A percentile compares a stretch with the other conserved stretches of the same genome.
Conservation (phyloP, 352 stramenopile genomes). For the Aphanomyces euteiches region DNA sequence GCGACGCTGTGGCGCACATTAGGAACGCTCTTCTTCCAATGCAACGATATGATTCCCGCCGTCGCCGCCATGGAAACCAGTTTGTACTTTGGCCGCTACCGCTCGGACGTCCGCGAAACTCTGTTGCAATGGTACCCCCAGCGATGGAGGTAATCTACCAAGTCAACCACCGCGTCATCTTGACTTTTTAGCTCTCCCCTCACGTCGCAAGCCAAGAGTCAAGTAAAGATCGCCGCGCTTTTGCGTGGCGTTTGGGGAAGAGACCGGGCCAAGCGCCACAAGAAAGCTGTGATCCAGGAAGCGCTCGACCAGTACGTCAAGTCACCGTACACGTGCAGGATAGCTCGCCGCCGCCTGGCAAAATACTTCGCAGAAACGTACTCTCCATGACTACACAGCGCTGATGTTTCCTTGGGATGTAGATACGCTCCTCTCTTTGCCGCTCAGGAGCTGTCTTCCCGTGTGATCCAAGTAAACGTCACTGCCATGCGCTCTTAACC, state of each 20-base stretch:
- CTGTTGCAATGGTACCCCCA: conserved; percentile 58
- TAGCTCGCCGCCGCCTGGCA: conserved; percentile 41
- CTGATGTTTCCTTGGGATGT: conserved; percentile 24
- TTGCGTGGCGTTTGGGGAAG: conserved; percentile 60
- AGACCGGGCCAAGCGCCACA: conserved; percentile 29
- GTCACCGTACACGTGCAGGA: conserved; percentile 42
- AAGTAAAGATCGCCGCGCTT: conserved; percentile 61
- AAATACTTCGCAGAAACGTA: conserved; percentile 33
- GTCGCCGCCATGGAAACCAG: conserved; percentile 67
- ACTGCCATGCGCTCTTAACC: not conserved
- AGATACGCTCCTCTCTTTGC: conserved; percentile 53
- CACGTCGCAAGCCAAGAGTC: conserved; percentile 60
- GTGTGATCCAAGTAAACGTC: conserved; percentile 42
- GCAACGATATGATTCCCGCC: conserved; percentile 73
- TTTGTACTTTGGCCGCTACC: conserved; percentile 52
- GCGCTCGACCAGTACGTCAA: conserved; percentile 38
- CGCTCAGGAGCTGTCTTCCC: conserved; percentile 51
- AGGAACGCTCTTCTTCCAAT: conserved; percentile 58
- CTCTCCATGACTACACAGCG: not conserved
- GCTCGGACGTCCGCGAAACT: conserved; percentile 51
- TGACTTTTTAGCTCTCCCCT: conserved; percentile 43
- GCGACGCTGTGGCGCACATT: conserved; percentile 34
- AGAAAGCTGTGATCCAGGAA: conserved; percentile 31
- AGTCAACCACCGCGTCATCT: no score
- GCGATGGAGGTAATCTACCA: conserved; percentile 55